Base-by-base conservation (phyloP, 306 rosid genomes). In the Ceratonia siliqua region DNA sequence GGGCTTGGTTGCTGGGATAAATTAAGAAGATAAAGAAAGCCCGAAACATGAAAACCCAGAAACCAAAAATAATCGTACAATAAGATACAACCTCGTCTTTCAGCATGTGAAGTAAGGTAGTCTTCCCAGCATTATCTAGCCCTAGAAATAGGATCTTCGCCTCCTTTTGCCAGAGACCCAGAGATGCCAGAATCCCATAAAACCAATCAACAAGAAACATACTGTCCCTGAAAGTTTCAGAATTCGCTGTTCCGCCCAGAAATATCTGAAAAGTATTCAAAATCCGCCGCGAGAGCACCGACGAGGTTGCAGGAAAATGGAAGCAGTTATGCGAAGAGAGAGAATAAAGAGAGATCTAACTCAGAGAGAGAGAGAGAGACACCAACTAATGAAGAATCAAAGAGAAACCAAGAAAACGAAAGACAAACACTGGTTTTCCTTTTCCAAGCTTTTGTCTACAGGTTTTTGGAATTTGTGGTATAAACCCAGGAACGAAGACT, bases 121-220 rank as follows among this genome's bases (percentile, higher is more conserved):
- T 86, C 83, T 89, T 89, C 18, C 90, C 90, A 74, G 90, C 65
- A 66, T 89, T 84, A 80, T 86, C 90, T 17, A 89, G 83, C 50
- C 93, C 93, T 10, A 89, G 73, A 77, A 89, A 86, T 73, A 89
- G 77, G 83, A 89, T 89, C 89, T 86, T 89, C 43, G 89, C 93
- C 65, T 89, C 90, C 67, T 89, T 89, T 48, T 89, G 91, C 62
- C 80, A 86, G 9, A 89, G 88, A 59, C 89, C 91, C 1, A 86
- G 86, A 0, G 89, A 84, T 0, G 91, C 84, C n/a, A 86, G 48
- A 62, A 89, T 80, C 41, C 87, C 91, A 49, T 86, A 89, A 58
- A 89, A 86, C 93, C 91, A 89, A 81, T 89, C 91, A 17, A 89
- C 12, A 38, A 86, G 66, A 71, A 89, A 89, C 93, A 89, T 88